A percentile compares a stretch with the other conserved stretches of the same genome.
Conservation (phyloP, 2,329 filamentous ascomycete species). For the Thyridium curvatum region DNA sequence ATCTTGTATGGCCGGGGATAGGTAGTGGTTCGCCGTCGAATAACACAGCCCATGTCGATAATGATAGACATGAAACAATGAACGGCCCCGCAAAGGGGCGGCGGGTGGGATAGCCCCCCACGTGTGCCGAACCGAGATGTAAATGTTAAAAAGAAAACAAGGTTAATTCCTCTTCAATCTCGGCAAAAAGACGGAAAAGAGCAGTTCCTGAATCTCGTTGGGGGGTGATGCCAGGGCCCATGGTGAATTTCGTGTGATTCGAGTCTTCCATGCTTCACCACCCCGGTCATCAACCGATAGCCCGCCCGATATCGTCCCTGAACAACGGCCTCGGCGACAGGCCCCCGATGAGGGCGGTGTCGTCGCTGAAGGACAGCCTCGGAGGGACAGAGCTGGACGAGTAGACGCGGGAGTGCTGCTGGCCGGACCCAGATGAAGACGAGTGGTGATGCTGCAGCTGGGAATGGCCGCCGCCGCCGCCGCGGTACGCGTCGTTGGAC, state of each 20-base stretch:
- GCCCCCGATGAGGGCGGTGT: slow-evolving; percentile 33
- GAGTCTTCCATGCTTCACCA: background rate
- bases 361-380: slow-evolving; percentile 39
- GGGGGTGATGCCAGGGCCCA: too few relatives aligned
- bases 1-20: too few relatives aligned
- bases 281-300: slow-evolving; percentile 39
- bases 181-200: too few relatives aligned
- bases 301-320: slow-evolving; percentile 43
- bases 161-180: too few relatives aligned
- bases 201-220: too few relatives aligned
- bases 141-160: too few relatives aligned
- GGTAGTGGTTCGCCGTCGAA: too few relatives aligned
- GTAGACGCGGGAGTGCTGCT: slow-evolving; percentile 29
- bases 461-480: background rate
- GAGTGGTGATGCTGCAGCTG: slow-evolving; percentile 6
- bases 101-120: too few relatives aligned
- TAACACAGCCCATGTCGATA: too few relatives aligned
- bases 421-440: slow-evolving; percentile 6
- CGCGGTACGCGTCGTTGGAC: slow-evolving; percentile 22
- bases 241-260: too few relatives aligned
- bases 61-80: too few relatives aligned
- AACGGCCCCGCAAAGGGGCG: too few relatives aligned
- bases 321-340: slow-evolving; percentile 43
- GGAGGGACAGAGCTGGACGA: slow-evolving; percentile 37
- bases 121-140: background rate